These are phyloP conservation scores for Pestalotiopsis sp. DNA, from an alignment of 2,329 filamentous ascomycete genomes.

Conservation along the genomic window DNA sequence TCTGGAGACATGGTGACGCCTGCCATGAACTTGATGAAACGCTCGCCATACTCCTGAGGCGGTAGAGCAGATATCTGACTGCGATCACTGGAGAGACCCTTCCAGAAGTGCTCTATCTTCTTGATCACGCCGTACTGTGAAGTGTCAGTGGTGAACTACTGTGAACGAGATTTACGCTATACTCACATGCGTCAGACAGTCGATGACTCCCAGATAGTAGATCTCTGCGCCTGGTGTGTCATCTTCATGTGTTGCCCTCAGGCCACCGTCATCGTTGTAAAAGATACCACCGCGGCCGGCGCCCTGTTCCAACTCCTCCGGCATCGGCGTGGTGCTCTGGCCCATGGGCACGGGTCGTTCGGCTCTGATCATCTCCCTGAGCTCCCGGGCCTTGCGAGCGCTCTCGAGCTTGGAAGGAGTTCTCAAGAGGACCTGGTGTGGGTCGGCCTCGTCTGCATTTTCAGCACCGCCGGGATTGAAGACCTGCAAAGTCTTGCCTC, in stretches of 20 bases:
- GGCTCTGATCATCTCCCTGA: conserved; percentile 88
- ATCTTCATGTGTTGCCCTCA: conserved; percentile 89
- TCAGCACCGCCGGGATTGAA: conserved; percentile 84
- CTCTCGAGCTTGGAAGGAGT: conserved; percentile 94
- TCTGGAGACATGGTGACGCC: conserved; percentile 89
- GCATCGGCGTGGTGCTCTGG: conserved; percentile 80
- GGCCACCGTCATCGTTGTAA: conserved; percentile 95
- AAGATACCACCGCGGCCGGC: conserved; percentile 70
- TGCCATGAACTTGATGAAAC: conserved; percentile 90
- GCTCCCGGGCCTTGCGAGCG: conserved; percentile 83
- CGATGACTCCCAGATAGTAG: conserved; percentile 97
- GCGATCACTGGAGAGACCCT: conserved; percentile 81
- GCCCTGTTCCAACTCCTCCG: conserved; percentile 79
- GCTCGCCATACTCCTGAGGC: conserved; percentile 86
- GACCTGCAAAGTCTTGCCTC: conserved; percentile 84
- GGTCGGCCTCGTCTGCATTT: conserved; percentile 58
- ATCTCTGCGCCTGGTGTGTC: conserved; percentile 84
- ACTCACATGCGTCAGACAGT: conserved; percentile 94
- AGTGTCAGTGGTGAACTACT: not conserved
- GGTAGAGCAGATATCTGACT: conserved; percentile 90
- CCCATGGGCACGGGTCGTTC: conserved; percentile 94
- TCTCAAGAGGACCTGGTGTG: conserved; percentile 69
- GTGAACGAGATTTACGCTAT: conserved; percentile 8
- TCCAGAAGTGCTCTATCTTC: conserved; percentile 95
- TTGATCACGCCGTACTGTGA: conserved; percentile 87